Conservation (phyloP, 2,329 filamentous ascomycete species). For the Talaromyces funiculosus region DNA sequence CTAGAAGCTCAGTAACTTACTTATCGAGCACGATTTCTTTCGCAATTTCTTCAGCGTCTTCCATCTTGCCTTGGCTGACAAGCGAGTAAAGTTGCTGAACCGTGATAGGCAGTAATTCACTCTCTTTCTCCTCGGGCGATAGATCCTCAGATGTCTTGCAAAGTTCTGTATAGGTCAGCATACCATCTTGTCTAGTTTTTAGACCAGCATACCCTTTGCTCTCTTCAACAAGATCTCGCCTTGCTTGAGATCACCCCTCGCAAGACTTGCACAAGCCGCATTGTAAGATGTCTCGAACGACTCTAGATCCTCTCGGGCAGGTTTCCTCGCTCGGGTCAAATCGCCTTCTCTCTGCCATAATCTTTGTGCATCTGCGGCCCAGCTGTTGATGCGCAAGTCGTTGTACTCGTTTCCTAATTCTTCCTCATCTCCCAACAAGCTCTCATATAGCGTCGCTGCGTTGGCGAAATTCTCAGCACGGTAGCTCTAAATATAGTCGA, state of each 20-base stretch:
- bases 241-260: conserved; percentile 53
- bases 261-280: conserved; percentile 58
- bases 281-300: conserved; percentile 62
- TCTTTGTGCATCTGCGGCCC: conserved; percentile 57
- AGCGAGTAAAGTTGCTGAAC: conserved; percentile 59
- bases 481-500: conserved; percentile 37
- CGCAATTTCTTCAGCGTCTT: conserved; percentile 51
- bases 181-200: neutral
- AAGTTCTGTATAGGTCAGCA: conserved; percentile 39
- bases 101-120: conserved; percentile 55
- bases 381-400: conserved; percentile 57
- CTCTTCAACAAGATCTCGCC: conserved; percentile 55
- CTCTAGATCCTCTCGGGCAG: conserved; percentile 55
- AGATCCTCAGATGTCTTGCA: conserved; percentile 57
- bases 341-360: conserved; percentile 54
- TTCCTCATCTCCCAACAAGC: conserved; percentile 39
- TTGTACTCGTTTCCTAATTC: conserved; percentile 48
- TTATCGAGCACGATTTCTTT: conserved; percentile 47
- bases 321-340: conserved; percentile 48
- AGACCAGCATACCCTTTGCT: conserved; percentile 43
- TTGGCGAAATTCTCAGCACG: conserved; percentile 55
- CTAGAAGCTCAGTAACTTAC: conserved; percentile 34
- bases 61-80: conserved; percentile 48
- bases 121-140: conserved; percentile 53
- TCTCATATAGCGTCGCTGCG: conserved; percentile 50